Conservation (phyloP, 371 early-diverging fungal species). For the Rhizopus delemar region DNA sequence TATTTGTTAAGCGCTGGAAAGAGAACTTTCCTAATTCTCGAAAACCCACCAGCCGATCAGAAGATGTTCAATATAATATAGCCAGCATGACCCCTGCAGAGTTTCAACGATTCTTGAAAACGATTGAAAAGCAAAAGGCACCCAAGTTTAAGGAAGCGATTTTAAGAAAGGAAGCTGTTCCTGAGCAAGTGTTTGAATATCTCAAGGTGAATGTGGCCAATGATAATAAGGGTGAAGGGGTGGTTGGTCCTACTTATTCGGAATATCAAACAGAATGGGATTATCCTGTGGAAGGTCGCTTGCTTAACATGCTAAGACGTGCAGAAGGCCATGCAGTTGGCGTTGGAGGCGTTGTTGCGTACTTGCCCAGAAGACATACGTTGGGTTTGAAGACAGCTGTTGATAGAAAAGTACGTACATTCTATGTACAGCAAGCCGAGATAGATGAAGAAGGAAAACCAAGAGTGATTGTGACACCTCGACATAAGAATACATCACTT, state of each 20-base stretch:
- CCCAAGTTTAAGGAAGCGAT: constrained; percentile 59
- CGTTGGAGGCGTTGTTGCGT: constrained; percentile 69
- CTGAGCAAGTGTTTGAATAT: constrained; percentile 41
- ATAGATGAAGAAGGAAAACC: constrained; percentile 66
- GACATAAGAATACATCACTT: constrained; percentile 12
- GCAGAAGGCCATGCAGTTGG: constrained; percentile 57
- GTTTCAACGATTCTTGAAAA: constrained; percentile 62
- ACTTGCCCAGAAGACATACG: constrained; percentile 39
- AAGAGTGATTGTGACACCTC: constrained; percentile 41
- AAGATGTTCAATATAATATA: constrained; percentile 52
- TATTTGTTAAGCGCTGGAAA: constrained; percentile 65
- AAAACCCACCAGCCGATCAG: constrained; percentile 49
- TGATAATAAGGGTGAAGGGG: constrained; percentile 5
- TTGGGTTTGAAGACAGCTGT: constrained; percentile 27
- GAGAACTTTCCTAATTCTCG: constrained; percentile 72
- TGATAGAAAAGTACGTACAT: constrained; percentile 52
- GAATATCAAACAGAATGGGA: constrained; percentile 35
- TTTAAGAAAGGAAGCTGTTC: constrained; percentile 34
- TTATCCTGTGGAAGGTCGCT: constrained; percentile 68
- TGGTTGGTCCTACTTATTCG: constrained; percentile 48
- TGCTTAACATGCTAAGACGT: constrained; percentile 44
- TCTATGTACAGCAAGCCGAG: constrained; percentile 65
- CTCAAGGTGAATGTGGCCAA: constrained; percentile 23
- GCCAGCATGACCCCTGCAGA: constrained; percentile 57
- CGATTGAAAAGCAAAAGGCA: constrained; percentile 45